Percentiles rank a stretch among this genome's conserved stretches.
These are phyloP conservation scores for Calonectria multiphialidica DNA, from an alignment of 2,329 filamentous ascomycete species.

Conservation along the genomic window DNA sequence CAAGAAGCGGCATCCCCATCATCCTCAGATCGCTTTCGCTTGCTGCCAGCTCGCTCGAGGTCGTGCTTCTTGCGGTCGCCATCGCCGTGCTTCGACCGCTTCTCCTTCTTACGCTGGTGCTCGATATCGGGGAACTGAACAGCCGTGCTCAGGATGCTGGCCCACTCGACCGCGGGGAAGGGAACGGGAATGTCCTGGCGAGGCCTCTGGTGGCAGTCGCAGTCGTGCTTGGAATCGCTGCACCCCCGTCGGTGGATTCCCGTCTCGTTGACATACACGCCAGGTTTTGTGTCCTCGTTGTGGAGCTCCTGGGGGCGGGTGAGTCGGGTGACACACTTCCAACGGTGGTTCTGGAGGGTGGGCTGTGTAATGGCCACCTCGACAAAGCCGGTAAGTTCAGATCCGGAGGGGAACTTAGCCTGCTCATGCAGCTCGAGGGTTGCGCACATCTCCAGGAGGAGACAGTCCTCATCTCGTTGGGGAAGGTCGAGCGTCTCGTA, in stretches of 20 bases:
- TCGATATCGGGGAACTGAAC: slow-evolving; percentile 63
- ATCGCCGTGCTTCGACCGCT: slow-evolving; percentile 48
- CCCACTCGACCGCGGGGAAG: slow-evolving; percentile 70
- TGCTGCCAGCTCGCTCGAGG: slow-evolving; percentile 50
- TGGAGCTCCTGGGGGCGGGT: slow-evolving; percentile 68
- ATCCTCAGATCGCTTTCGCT: slow-evolving; percentile 56
- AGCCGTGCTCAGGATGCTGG: slow-evolving; percentile 68
- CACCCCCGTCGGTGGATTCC: slow-evolving; percentile 67
- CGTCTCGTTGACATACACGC: slow-evolving; percentile 63
- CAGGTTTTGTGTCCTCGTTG: slow-evolving; percentile 55
- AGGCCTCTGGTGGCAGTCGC: slow-evolving; percentile 62
- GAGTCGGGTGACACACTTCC: slow-evolving; percentile 71
- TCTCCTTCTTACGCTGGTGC: slow-evolving; percentile 53
- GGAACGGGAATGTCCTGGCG: slow-evolving; percentile 66
- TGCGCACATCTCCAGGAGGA: slow-evolving; percentile 73
- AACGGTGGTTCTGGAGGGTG: slow-evolving; percentile 66
- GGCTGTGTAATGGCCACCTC: slow-evolving; percentile 69
- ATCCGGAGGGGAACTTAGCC: slow-evolving; percentile 68
- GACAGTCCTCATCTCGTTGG: slow-evolving; percentile 62
- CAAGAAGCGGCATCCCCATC: slow-evolving; percentile 55
- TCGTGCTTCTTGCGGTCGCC: slow-evolving; percentile 51
- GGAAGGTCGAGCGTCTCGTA: slow-evolving; percentile 63
- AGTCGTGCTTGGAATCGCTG: slow-evolving; percentile 59
- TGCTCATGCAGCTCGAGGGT: slow-evolving; percentile 70
- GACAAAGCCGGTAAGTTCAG: slow-evolving; percentile 70